phyloP scores from a whole-genome alignment of 306 rosid species.

The Citrullus mucosospermus region DNA sequence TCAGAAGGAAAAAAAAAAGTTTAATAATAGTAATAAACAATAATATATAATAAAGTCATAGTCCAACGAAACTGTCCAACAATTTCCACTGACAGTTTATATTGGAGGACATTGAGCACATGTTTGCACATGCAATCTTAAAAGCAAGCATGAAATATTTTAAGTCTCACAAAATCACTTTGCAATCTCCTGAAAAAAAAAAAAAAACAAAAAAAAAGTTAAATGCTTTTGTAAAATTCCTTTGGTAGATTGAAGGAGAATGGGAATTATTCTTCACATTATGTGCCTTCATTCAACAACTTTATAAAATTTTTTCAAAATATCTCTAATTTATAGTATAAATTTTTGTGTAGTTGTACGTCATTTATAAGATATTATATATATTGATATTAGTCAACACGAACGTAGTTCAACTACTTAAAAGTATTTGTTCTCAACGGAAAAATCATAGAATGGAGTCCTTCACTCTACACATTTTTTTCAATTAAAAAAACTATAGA shows the following conservation, averaged over 20 bases:
- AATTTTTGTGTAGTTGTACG: no score
- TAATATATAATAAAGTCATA: not conserved
- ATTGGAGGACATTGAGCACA: constrained; percentile 7
- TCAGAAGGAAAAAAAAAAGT: not conserved
- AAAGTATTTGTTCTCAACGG: no score
- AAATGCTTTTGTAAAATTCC: not conserved
- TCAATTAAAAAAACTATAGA: no score
- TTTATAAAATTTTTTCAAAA: not conserved
- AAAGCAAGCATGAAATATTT: not conserved
- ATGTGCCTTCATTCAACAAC: not conserved
- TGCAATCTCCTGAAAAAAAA: not conserved
- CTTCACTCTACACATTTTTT: no score
- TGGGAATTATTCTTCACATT: not conserved
- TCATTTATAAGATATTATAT: no score
- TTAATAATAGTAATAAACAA: not conserved
- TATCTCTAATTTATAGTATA: no score
- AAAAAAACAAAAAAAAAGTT: not conserved
- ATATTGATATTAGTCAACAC: no score
- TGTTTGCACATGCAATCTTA: constrained; percentile 7
- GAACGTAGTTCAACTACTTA: no score
- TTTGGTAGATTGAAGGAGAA: not conserved
- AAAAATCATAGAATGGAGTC: no score
- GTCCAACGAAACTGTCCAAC: not conserved
- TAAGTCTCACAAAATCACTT: not conserved
- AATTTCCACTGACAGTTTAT: not conserved